Percentiles rank a stretch among this genome's conserved stretches.
phyloP scores from a whole-genome alignment of 306 rosid genomes.

The Dicorynia guianensis region DNA sequence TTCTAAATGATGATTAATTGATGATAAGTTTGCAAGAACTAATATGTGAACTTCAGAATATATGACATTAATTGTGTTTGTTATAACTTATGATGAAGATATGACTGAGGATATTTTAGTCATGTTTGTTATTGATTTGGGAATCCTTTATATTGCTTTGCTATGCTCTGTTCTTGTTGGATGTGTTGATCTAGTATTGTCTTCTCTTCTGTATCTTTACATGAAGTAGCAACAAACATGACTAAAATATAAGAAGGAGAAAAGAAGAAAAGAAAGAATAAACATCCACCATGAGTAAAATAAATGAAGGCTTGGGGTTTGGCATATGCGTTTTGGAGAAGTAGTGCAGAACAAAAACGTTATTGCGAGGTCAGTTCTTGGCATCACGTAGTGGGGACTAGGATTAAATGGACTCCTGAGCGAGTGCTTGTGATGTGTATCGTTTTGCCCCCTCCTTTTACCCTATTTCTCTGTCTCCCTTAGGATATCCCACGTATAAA shows the following conservation, averaged over 20 bases:
- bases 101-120: background rate
- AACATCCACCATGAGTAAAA: too few relatives aligned
- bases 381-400: conserved; percentile 44
- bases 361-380: conserved; percentile 43
- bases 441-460: background rate
- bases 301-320: too few relatives aligned
- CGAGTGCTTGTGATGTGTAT: conserved; percentile 12
- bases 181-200: too few relatives aligned
- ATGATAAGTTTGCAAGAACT: background rate
- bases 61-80: background rate
- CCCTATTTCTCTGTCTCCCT: background rate
- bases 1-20: background rate
- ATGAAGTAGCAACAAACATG: too few relatives aligned
- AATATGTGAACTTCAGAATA: background rate
- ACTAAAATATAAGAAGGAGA: too few relatives aligned
- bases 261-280: too few relatives aligned
- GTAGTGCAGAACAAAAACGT: background rate
- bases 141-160: too few relatives aligned
- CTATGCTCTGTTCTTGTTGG: too few relatives aligned
- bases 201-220: too few relatives aligned
- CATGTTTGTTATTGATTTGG: too few relatives aligned
- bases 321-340: conserved; percentile 27
- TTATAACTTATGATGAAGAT: background rate
- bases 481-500: too few relatives aligned
- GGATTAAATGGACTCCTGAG: conserved; percentile 4